These are phyloP conservation scores for Pythium aristosporum DNA, from an alignment of 352 stramenopile species.

Conservation along the genomic window DNA sequence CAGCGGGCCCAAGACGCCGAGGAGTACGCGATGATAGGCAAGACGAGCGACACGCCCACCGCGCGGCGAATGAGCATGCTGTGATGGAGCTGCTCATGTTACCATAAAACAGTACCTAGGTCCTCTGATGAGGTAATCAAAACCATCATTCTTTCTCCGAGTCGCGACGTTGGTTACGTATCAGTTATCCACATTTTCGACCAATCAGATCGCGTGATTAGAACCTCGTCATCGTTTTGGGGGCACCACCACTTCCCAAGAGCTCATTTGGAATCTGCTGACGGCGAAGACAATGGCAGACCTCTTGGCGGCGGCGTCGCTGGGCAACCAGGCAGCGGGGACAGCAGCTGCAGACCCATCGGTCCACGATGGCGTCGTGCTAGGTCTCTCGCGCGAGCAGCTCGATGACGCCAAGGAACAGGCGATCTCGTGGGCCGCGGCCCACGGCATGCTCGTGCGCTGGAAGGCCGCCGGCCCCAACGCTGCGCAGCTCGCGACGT, in stretches of 20 bases:
- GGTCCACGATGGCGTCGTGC: slow-evolving; percentile 31
- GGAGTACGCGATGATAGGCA: neutral
- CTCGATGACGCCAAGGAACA: slow-evolving; percentile 61
- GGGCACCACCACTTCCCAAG: neutral
- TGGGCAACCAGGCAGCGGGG: slow-evolving; percentile 19
- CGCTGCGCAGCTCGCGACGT: slow-evolving; percentile 37
- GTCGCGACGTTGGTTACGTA: slow-evolving; percentile 17
- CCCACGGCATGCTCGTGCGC: slow-evolving; percentile 72
- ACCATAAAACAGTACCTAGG: neutral
- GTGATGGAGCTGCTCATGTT: neutral
- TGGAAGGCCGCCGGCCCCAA: slow-evolving; percentile 40
- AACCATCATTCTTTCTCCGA: neutral
- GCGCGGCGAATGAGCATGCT: neutral
- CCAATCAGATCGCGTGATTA: neutral
- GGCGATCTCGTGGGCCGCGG: slow-evolving; percentile 68
- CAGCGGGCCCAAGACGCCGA: slow-evolving; percentile 1
- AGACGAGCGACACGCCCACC: neutral
- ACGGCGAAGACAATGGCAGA: slow-evolving; percentile 19
- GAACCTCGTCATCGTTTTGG: neutral
- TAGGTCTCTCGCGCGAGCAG: slow-evolving; percentile 44
- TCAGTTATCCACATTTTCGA: slow-evolving; percentile 2
- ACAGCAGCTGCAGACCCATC: slow-evolving; percentile 2
- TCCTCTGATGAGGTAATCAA: slow-evolving; percentile 11
- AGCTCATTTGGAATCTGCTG: slow-evolving; percentile 2
- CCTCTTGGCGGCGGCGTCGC: slow-evolving; percentile 26